Base-by-base conservation (phyloP, 441 rosid species). In the Populus hybrid region DNA sequence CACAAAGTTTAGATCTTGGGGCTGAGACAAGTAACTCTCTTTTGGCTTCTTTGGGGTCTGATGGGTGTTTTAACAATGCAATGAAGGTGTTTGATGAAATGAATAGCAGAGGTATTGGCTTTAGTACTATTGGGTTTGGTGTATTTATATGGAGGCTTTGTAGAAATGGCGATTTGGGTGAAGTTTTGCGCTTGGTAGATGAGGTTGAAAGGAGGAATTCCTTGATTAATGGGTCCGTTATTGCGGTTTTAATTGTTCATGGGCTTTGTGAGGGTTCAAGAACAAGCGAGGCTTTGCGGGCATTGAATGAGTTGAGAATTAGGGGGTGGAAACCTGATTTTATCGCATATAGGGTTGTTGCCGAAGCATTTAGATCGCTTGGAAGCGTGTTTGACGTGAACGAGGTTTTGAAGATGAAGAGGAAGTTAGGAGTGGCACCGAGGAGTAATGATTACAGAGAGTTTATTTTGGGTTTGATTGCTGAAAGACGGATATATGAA, bases 361-460 rank as follows among this genome's bases (percentile, higher is more conserved):
- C 92, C 3, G 98, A 95, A 84, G 90, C 89, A 10, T 91, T 90
- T 83, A 86, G 87, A 21, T 36, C 28, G 40, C 78, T 85, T 16
- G 91, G 93, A 50, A 82, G 82, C 83, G 83, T 86, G 72, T 86
- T 85, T 45, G 94, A 89, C 82, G 90, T 88, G 78, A 87, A 89
- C 68, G 79, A 73, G 63, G 85, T 90, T 23, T 76, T 93, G 77
- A 93, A 92, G 91, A 92, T 89, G 91, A 93, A 95, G 88, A 86
- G 94, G 80, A 95, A 95, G 85, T 86, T 95, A 12, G 97, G 99
- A 33, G 99, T 92, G 72, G 96, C 96, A 18, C 99, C 99, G 0
- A 91, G 96, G 86, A 82, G 85, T 72, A 84, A 78, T 2, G 97
- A 95, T 38, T 95, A 95, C 74, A 76, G 87, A 71, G 94, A 87